These are phyloP conservation scores for Chlorella sp. DNA, from an alignment of 139 green algal genomes.

Conservation along the genomic window DNA sequence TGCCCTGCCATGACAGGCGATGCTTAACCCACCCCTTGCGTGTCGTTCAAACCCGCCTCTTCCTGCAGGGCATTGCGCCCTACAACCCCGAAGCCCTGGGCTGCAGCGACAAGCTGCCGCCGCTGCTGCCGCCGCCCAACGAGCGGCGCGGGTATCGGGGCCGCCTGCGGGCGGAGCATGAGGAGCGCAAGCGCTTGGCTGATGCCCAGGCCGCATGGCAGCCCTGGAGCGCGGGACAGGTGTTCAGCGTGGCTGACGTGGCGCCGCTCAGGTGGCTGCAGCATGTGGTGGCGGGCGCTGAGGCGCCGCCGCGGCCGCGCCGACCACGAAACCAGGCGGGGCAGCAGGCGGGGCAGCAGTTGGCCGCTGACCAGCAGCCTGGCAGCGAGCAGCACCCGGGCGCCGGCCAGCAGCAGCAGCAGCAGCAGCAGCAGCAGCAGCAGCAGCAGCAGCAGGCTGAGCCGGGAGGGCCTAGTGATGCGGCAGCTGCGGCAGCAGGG, in stretches of 20 bases:
- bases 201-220: conserved; percentile 4
- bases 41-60: too few species aligned
- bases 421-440: background rate
- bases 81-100: conserved; percentile 31
- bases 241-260: conserved; percentile 36
- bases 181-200: background rate
- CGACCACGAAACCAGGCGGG: background rate
- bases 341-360: background rate
- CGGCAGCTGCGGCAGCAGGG: background rate
- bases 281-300: background rate
- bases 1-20: too few species aligned
- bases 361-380: background rate
- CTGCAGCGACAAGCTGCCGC: conserved; percentile 16
- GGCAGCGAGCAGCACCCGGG: background rate
- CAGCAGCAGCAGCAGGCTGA: background rate
- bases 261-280: conserved; percentile 29
- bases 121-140: background rate
- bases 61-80: conserved; percentile 18
- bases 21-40: background rate
- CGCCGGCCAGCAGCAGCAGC: background rate
- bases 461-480: background rate
- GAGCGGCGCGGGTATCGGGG: background rate
- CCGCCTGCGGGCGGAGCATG: background rate
- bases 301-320: background rate
- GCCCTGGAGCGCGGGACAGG: conserved; percentile 1